Conservation (phyloP, 139 green algal genomes). For the Chlorella sorokiniana region DNA sequence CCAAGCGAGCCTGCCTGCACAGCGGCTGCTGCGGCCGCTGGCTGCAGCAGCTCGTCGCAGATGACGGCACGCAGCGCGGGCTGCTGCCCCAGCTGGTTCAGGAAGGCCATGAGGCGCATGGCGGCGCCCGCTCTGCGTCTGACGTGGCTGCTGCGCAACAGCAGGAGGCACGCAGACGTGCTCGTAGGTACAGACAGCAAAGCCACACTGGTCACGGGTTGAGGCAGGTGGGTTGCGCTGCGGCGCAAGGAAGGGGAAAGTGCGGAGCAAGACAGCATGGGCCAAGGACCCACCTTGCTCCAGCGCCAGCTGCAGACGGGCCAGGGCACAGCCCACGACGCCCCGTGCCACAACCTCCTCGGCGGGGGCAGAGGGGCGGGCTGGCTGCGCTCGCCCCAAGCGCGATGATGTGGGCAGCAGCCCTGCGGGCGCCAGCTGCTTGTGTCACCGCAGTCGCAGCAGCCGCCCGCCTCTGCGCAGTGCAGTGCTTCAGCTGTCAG, state of each 20-base stretch:
- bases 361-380: background rate
- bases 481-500: too few relatives aligned
- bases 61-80: background rate
- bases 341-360: background rate
- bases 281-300: background rate
- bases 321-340: background rate
- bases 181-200: background rate
- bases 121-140: background rate
- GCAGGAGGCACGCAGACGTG: background rate
- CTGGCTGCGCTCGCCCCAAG: background rate
- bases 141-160: background rate
- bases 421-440: slow-evolving; percentile 55
- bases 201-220: background rate
- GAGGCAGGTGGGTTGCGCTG: background rate
- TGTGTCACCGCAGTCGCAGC: slow-evolving; percentile 77
- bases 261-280: too few relatives aligned
- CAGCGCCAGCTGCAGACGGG: slow-evolving; percentile 12
- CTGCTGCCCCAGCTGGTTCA: slow-evolving; percentile 16
- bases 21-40: background rate
- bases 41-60: slow-evolving; percentile 7
- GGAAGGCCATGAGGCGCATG: background rate
- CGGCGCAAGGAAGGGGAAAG: background rate
- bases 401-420: slow-evolving; percentile 47
- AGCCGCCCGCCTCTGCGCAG: slow-evolving; percentile 56
- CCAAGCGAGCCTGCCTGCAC: background rate